Evolutionary conservation across 176 grass and related monocot species (phyloP).

Genomic region (Eleusine indica): DNA sequence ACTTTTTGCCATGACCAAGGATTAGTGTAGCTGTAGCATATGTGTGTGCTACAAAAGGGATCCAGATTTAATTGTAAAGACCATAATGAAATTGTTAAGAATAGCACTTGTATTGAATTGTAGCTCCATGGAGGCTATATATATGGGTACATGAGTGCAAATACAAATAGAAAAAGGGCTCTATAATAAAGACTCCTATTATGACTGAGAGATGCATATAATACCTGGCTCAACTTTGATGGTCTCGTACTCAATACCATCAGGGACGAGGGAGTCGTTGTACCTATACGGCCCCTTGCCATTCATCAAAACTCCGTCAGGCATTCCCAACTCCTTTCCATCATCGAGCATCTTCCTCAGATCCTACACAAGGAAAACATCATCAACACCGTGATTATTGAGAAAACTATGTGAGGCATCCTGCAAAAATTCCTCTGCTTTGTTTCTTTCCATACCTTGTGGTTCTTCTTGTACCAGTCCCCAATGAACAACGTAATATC

Average conservation of each 20-base stretch:
- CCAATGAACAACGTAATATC: constrained; percentile 86
- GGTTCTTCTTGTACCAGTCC: constrained; percentile 95
- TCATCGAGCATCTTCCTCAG: constrained; percentile 78
- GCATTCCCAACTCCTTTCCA: constrained; percentile 86
- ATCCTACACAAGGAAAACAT: constrained; percentile 43
- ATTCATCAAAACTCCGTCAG: constrained; percentile 88
- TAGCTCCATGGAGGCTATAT: too few species aligned
- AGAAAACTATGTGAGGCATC: background rate
- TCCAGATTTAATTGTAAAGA: background rate
- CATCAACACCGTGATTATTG: background rate
- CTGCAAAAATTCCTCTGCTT: background rate
- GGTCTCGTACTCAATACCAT: constrained; percentile 74
- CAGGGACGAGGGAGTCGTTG: constrained; percentile 73
- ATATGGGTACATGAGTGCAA: too few species aligned
- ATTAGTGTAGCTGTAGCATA: background rate
- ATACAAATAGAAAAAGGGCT: too few species aligned
- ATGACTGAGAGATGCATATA: background rate
- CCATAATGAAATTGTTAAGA: background rate
- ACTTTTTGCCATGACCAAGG: background rate
- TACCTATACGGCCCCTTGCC: constrained; percentile 89
- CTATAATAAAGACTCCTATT: too few species aligned
- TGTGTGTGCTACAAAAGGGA: background rate
- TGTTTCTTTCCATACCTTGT: constrained; percentile 40
- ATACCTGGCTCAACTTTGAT: constrained; percentile 96
- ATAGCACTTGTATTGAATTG: too few species aligned